These are phyloP conservation scores for Rhizoclosmatium globosum DNA, from an alignment of 192 early-diverging fungal genomes.

Conservation along the genomic window DNA sequence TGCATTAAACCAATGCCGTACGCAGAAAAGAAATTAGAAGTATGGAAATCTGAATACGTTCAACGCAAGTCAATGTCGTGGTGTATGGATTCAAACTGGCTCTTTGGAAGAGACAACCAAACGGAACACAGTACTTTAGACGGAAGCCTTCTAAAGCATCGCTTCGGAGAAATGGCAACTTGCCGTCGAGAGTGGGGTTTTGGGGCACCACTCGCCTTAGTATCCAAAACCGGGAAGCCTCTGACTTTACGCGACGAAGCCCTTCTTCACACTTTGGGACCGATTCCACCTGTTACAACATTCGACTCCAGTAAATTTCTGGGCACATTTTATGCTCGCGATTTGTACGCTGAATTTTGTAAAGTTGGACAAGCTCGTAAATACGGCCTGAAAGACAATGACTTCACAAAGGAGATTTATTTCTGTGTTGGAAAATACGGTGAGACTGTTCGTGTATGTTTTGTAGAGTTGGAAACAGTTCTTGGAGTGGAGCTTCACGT, in stretches of 20 bases:
- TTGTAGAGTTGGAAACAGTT: not conserved
- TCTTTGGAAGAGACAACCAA: not conserved
- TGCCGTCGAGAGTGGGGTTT: not conserved
- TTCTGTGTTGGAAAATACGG: not conserved
- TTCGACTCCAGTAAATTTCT: not conserved
- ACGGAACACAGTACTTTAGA: not conserved
- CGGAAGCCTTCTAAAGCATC: not conserved
- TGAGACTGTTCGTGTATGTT: not conserved
- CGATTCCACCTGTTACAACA: not conserved
- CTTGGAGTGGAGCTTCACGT: no score
- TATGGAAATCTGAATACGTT: not conserved
- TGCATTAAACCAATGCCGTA: no score
- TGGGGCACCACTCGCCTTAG: not conserved
- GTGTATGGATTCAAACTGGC: constrained; percentile 1
- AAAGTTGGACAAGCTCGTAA: not conserved
- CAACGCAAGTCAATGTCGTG: not conserved
- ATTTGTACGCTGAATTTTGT: not conserved
- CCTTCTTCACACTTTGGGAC: not conserved
- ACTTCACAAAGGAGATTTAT: not conserved
- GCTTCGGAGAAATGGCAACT: not conserved
- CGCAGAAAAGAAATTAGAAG: not conserved
- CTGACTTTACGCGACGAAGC: not conserved
- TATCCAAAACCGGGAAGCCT: not conserved
- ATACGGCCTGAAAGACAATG: not conserved
- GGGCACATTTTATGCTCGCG: not conserved